Conservation (phyloP, 768 basidiomycete genomes). For the Boletus reticuloceps region DNA sequence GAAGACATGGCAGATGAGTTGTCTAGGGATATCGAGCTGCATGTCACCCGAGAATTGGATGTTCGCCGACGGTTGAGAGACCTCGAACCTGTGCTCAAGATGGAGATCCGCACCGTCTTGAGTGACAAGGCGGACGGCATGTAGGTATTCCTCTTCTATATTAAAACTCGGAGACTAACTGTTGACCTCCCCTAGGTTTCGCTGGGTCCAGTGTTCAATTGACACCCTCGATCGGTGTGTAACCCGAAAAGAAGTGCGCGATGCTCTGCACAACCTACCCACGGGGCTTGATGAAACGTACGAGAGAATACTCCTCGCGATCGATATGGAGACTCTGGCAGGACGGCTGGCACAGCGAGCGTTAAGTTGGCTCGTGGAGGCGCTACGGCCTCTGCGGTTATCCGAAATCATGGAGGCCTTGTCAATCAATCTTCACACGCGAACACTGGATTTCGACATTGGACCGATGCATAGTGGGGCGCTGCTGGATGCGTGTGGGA, state of each 20-base stretch:
- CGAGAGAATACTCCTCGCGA: slow-evolving; percentile 1
- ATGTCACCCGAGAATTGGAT: neutral
- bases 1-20: neutral
- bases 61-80: neutral
- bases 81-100: neutral
- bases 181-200: neutral
- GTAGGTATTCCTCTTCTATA: neutral
- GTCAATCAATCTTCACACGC: neutral
- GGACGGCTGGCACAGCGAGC: neutral
- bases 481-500: slow-evolving; percentile 7
- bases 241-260: neutral
- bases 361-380: slow-evolving; percentile 1
- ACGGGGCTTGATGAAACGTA: slow-evolving; percentile 2
- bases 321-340: neutral
- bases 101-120: neutral
- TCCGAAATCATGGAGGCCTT: neutral
- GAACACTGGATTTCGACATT: neutral
- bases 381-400: neutral
- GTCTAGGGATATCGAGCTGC: neutral
- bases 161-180: neutral
- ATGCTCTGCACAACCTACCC: neutral
- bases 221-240: neutral
- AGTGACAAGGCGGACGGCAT: slow-evolving; percentile 1
- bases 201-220: slow-evolving; percentile 3
- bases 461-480: slow-evolving; percentile 4